These are phyloP conservation scores for Fraxinus anomala DNA, from an alignment of 257 asterid species.

Conservation along the genomic window DNA sequence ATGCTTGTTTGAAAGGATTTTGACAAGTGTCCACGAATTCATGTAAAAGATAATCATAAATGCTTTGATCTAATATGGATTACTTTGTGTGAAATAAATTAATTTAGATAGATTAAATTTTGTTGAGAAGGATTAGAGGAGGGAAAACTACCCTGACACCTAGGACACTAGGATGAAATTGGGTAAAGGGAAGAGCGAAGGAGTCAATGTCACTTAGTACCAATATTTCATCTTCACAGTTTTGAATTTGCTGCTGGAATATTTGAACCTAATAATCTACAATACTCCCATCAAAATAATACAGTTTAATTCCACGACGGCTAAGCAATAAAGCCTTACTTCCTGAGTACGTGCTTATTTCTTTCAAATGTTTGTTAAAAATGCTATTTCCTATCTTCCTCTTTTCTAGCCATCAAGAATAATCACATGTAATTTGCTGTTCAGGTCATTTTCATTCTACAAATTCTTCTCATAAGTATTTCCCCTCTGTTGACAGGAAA, in stretches of 20 bases:
- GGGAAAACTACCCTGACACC: conserved; percentile 11
- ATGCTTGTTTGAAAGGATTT: conserved; percentile 3
- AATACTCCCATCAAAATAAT: not conserved
- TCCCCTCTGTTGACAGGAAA: conserved; percentile 61
- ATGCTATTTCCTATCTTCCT: conserved; percentile 3
- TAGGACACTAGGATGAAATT: not conserved
- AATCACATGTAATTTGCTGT: conserved; percentile 5
- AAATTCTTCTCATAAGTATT: conserved; percentile 26
- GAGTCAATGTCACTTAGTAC: conserved; percentile 11
- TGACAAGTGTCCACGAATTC: not conserved
- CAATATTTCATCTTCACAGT: conserved; percentile 11
- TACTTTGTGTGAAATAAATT: not conserved
- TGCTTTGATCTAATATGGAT: not conserved
- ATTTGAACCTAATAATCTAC: conserved; percentile 5
- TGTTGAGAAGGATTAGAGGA: not conserved
- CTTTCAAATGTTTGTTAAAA: not conserved
- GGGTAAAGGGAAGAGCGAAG: not conserved
- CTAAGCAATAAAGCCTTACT: not conserved
- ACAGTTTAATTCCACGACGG: not conserved
- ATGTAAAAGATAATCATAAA: conserved; percentile 2
- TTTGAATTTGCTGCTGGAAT: conserved; percentile 15
- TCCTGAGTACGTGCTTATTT: not conserved
- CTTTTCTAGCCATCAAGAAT: conserved; percentile 18
- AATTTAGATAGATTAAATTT: conserved; percentile 1
- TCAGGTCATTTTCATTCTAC: conserved; percentile 3